These are phyloP conservation scores for Chlamydomonas eustigma DNA, from an alignment of 139 green algal genomes.

Conservation along the genomic window DNA sequence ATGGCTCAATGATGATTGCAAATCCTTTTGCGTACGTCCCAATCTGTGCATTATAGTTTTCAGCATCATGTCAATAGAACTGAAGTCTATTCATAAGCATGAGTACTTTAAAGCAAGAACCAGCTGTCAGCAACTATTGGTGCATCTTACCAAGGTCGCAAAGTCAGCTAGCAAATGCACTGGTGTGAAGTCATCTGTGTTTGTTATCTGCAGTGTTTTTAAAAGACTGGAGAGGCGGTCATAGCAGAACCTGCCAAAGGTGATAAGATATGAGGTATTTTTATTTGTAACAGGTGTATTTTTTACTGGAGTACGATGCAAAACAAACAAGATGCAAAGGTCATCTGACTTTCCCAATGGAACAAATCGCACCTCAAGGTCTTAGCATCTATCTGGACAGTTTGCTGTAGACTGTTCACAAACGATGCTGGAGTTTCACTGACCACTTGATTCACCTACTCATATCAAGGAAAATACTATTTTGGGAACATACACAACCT, in stretches of 20 bases:
- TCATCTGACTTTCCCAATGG: too few relatives aligned
- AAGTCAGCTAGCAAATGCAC: conserved; percentile 92
- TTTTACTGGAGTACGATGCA: too few relatives aligned
- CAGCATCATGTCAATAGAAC: too few relatives aligned
- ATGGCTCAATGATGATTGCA: conserved; percentile 98
- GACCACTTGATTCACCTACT: conserved; percentile 48
- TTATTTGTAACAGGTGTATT: too few relatives aligned
- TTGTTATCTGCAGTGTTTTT: conserved; percentile 93
- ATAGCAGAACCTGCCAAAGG: conserved; percentile 96
- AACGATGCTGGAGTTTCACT: conserved; percentile 78
- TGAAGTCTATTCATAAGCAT: too few relatives aligned
- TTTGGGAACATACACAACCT: too few relatives aligned
- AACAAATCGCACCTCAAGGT: conserved; percentile 43
- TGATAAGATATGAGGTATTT: too few relatives aligned
- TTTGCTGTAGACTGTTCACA: conserved; percentile 60
- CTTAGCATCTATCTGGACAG: conserved; percentile 63
- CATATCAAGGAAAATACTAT: too few relatives aligned
- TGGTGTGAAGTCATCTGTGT: conserved; percentile 89
- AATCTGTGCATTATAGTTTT: too few relatives aligned
- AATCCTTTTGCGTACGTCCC: conserved; percentile 91
- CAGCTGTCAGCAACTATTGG: too few relatives aligned
- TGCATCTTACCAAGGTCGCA: conserved; percentile 92
- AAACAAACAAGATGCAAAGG: too few relatives aligned
- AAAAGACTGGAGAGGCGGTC: conserved; percentile 90
- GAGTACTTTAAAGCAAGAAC: too few relatives aligned